Percentiles rank a stretch among this genome's conserved stretches.
Evolutionary conservation across 2,329 filamentous ascomycete species (phyloP).

Genomic region (Botryosphaeria agaves): DNA sequence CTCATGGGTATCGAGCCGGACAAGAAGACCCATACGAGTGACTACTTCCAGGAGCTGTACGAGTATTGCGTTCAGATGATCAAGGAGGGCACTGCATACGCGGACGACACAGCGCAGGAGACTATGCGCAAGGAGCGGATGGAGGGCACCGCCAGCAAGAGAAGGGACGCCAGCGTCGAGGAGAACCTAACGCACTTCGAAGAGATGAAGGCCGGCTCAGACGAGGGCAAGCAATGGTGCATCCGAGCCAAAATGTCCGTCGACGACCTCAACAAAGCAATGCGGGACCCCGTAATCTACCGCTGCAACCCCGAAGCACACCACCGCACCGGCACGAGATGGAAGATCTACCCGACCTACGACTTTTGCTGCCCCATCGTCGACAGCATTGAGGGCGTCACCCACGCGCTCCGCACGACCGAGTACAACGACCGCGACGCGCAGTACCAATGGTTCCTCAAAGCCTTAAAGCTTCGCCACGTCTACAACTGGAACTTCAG

Average conservation of each 20-base stretch:
- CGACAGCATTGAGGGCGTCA: conserved; percentile 66
- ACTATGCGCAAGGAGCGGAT: conserved; percentile 73
- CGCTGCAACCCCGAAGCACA: conserved; percentile 64
- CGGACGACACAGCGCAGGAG: conserved; percentile 84
- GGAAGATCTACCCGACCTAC: conserved; percentile 81
- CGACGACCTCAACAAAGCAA: conserved; percentile 85
- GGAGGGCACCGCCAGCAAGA: conserved; percentile 65
- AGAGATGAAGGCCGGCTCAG: conserved; percentile 78
- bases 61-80: conserved; percentile 73
- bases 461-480: conserved; percentile 53
- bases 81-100: conserved; percentile 74
- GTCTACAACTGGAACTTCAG: conserved; percentile 79
- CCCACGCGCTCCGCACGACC: conserved; percentile 66
- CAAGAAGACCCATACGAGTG: conserved; percentile 72
- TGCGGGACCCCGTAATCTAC: conserved; percentile 95
- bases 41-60: conserved; percentile 90
- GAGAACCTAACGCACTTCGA: conserved; percentile 76
- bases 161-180: conserved; percentile 61
- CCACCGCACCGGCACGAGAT: conserved; percentile 61
- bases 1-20: conserved; percentile 89
- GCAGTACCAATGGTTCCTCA: conserved; percentile 74
- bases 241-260: conserved; percentile 89
- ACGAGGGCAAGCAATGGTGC: conserved; percentile 69
- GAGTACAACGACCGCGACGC: conserved; percentile 79
- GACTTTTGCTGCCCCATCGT: conserved; percentile 74